Conservation (phyloP, 2,329 filamentous ascomycete species). For the Ophiocordyceps camponoti-floridani region DNA sequence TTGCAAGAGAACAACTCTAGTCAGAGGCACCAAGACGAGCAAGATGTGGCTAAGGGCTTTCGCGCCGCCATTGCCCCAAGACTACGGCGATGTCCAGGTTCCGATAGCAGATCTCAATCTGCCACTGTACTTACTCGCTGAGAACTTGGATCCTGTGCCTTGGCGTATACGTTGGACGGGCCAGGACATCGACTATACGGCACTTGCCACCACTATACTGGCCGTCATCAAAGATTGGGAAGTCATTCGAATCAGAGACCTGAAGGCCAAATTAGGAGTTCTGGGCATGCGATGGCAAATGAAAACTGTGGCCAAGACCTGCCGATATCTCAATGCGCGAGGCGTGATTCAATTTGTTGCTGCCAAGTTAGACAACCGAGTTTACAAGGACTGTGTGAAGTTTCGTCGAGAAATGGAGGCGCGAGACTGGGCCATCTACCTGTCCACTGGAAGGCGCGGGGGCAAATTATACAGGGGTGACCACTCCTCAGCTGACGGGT, state of each 20-base stretch:
- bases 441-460: conserved; percentile 27
- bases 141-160: conserved; percentile 32
- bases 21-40: conserved; percentile 41
- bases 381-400: conserved; percentile 45
- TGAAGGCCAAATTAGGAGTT: conserved; percentile 39
- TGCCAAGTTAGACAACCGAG: conserved; percentile 30
- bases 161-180: conserved; percentile 40
- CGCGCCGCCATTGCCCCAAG: conserved; percentile 25
- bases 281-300: conserved; percentile 38
- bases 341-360: conserved; percentile 39
- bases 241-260: conserved; percentile 38
- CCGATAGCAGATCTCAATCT: conserved; percentile 18
- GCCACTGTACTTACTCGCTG: conserved; percentile 19
- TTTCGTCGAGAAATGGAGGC: conserved; percentile 35
- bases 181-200: conserved; percentile 37
- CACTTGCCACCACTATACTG: conserved; percentile 37
- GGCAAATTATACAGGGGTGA: conserved; percentile 11
- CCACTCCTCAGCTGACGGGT: conserved; percentile 6
- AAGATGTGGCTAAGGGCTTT: conserved; percentile 42
- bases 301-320: conserved; percentile 39
- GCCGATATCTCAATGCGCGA: conserved; percentile 35
- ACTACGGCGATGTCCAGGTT: conserved; percentile 9
- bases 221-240: conserved; percentile 38
- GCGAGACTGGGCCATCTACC: conserved; percentile 37
- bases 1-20: conserved; percentile 39